These are phyloP conservation scores for Monilinia laxa DNA, from an alignment of 2,329 filamentous ascomycete species.

Conservation along the genomic window DNA sequence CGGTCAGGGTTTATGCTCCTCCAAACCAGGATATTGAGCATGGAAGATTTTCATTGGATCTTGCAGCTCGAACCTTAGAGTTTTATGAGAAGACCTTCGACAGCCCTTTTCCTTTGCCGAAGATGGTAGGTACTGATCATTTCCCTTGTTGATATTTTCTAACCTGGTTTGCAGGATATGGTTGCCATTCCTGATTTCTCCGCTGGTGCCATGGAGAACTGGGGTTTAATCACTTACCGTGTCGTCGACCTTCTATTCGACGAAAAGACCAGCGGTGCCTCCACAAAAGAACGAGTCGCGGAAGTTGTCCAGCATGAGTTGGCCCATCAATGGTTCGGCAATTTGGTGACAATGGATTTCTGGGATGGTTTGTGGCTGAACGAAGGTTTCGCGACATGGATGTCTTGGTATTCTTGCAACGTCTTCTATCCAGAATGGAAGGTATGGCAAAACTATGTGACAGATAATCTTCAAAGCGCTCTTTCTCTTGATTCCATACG, in stretches of 20 bases:
- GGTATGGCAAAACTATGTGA: constrained; percentile 94
- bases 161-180: constrained; percentile 58
- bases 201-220: constrained; percentile 95
- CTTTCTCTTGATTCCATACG: constrained; percentile 84
- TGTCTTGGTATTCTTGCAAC: constrained; percentile 94
- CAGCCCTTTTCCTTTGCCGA: constrained; percentile 80
- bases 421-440: constrained; percentile 97
- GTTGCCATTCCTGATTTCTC: constrained; percentile 95
- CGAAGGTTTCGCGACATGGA: constrained; percentile 87
- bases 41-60: constrained; percentile 83
- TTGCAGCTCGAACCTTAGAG: constrained; percentile 83
- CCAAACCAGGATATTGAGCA: constrained; percentile 87
- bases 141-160: neutral
- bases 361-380: constrained; percentile 98
- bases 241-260: constrained; percentile 89
- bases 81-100: constrained; percentile 97
- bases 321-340: constrained; percentile 98
- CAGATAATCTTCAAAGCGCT: constrained; percentile 85
- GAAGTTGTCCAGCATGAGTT: constrained; percentile 96
- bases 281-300: constrained; percentile 87
- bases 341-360: constrained; percentile 97
- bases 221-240: constrained; percentile 93
- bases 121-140: constrained; percentile 56
- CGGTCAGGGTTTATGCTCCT: constrained; percentile 90
- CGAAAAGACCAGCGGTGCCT: constrained; percentile 85